Evolutionary conservation across 2,329 filamentous ascomycete species (phyloP).

Genomic region (Purpureocillium takamizusanense): DNA sequence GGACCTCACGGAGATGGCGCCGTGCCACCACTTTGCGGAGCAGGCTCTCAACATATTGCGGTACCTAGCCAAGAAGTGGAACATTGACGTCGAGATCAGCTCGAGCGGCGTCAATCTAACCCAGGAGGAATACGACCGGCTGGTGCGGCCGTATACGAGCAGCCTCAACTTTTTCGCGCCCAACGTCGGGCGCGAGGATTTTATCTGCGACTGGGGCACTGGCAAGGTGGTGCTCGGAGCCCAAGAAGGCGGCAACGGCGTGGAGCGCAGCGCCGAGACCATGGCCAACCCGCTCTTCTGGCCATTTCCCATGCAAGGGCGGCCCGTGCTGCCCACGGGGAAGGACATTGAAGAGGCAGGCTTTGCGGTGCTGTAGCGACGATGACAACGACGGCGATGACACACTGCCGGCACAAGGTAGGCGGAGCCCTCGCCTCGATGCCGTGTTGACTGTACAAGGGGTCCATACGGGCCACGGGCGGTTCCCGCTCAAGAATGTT

Average conservation of each 20-base stretch:
- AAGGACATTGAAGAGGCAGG: slow-evolving; percentile 40
- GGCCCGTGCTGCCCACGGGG: slow-evolving; percentile 42
- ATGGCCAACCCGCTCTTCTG: slow-evolving; percentile 49
- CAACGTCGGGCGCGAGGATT: slow-evolving; percentile 37
- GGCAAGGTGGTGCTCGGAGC: slow-evolving; percentile 9
- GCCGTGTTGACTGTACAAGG: no score
- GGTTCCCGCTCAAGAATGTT: no score
- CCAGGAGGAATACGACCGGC: slow-evolving; percentile 26
- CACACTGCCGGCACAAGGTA: no score
- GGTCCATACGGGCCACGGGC: no score
- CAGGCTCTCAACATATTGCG: slow-evolving; percentile 51
- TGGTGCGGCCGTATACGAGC: slow-evolving; percentile 36
- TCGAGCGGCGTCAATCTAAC: slow-evolving; percentile 13
- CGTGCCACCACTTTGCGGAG: slow-evolving; percentile 51
- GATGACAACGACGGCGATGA: no score
- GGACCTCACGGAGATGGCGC: slow-evolving; percentile 51
- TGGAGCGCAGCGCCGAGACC: slow-evolving; percentile 22
- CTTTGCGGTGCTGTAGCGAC: slow-evolving; percentile 31
- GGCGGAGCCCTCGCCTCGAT: no score
- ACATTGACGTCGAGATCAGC: slow-evolving; percentile 40
- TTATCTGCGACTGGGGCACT: slow-evolving; percentile 36
- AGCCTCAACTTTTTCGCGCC: slow-evolving; percentile 51
- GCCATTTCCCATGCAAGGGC: slow-evolving; percentile 52
- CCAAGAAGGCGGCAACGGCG: not conserved
- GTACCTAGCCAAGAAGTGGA: slow-evolving; percentile 50